These are phyloP conservation scores for Chlamydomonas sp. DNA, from an alignment of 139 green algal species.

Conservation along the genomic window DNA sequence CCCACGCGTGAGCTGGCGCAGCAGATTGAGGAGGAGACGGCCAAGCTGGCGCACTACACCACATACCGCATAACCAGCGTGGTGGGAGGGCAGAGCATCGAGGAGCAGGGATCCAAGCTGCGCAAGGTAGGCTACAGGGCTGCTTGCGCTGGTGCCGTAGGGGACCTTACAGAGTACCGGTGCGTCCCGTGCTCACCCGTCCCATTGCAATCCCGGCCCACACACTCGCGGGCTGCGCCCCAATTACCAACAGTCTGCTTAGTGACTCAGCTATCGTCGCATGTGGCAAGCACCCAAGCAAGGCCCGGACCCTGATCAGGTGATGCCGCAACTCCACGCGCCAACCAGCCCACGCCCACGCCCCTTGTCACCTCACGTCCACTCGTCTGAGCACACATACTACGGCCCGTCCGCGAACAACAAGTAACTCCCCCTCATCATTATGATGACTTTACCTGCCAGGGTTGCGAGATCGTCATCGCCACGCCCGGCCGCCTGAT, in stretches of 20 bases:
- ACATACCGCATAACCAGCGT: slow-evolving; percentile 82
- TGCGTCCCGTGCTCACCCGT: neutral
- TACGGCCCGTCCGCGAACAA: no score
- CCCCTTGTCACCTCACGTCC: no score
- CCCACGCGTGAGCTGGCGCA: slow-evolving; percentile 95
- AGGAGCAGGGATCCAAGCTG: slow-evolving; percentile 92
- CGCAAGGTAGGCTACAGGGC: slow-evolving; percentile 8
- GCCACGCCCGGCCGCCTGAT: slow-evolving; percentile 95
- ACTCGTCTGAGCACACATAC: no score
- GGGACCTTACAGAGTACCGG: neutral
- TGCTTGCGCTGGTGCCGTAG: neutral
- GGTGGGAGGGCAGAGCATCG: slow-evolving; percentile 96
- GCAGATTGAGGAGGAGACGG: slow-evolving; percentile 80
- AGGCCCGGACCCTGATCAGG: no score
- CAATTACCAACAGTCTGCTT: neutral
- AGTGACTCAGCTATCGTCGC: slow-evolving; percentile 48
- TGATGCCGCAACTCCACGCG: no score
- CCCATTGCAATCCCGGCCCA: no score
- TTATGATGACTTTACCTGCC: no score
- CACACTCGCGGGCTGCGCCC: neutral
- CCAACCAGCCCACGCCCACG: no score
- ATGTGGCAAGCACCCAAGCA: no score
- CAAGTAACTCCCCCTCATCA: no score
- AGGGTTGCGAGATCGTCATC: slow-evolving; percentile 96
- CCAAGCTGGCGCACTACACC: slow-evolving; percentile 66